Evolutionary conservation across 495 filamentous ascomycete genomes (phyloP), one percentile per base, ranked within the genome.

Genomic region (Annulohypoxylon nitens): DNA sequence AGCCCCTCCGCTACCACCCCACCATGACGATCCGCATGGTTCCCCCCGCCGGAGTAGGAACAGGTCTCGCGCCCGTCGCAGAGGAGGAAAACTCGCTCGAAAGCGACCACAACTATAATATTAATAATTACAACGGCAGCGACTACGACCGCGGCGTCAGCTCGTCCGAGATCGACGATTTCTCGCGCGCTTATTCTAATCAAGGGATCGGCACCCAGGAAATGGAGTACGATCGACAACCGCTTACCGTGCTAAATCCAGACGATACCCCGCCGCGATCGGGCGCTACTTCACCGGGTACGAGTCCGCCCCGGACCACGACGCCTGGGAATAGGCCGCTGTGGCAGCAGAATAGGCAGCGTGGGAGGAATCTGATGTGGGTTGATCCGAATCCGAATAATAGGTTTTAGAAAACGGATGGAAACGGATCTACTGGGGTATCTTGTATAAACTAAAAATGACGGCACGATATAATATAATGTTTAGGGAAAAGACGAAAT

Each of bases 291-390:
- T 70, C 69, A 0, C 68, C 75, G 8, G 61, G 41, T 5, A 66
- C 53, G 7, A 70, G 61, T 6, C 66, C 74, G 0, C 26, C 66
- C 2, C 39, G 59, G 14, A 62, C 57, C 0, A 61, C 16, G 26
- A 54, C 30, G 34, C 63, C 53, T 4, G 74, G 67, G 12, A 74
- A 68, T 25, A 61, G 72, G 30, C 84, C 83, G 39, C 73, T 86
- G 16, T 86, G 84, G 84, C 84, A 86, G 77, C 84, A 86, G 77
- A 83, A 84, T 55, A 65, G 84, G 60, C 79, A 81, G 66, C 82
- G 82, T 69, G 82, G 82, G 67, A 76, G 83, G 47, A 84, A 84
- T 65, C 51, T 82, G 59, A 82, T 84, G 80, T 86, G 84, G 84
- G 84, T 71, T 83, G 76, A 26, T 54, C 26, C 3, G 8, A 53